Conservation (phyloP, 306 rosid species). For the Trichosanthes cucumerina region DNA sequence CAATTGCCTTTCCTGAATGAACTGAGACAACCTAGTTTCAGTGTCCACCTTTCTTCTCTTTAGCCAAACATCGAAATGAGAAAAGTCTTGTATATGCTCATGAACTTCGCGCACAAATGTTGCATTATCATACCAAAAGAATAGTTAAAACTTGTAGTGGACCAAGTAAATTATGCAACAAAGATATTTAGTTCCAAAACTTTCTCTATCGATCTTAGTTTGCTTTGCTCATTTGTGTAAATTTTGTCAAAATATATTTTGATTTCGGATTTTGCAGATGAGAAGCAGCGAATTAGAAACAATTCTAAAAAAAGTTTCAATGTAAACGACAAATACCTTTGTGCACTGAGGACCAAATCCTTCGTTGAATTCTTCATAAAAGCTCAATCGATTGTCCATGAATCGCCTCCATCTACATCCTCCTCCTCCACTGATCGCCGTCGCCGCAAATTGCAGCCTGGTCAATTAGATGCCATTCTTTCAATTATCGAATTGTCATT, state of each 20-base stretch:
- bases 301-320: slow-evolving; percentile 18
- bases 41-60: background rate
- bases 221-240: background rate
- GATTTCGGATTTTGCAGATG: slow-evolving; percentile 18
- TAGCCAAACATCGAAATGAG: slow-evolving; percentile 78
- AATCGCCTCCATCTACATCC: slow-evolving; percentile 21
- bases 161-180: too few relatives aligned
- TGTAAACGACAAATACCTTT: slow-evolving; percentile 39
- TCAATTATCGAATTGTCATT: slow-evolving; percentile 27
- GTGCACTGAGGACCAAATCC: slow-evolving; percentile 41
- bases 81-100: slow-evolving; percentile 79
- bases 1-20: background rate
- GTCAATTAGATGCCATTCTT: slow-evolving; percentile 30
- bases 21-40: background rate
- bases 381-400: slow-evolving; percentile 27
- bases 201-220: background rate
- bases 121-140: slow-evolving; percentile 15
- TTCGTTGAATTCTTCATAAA: slow-evolving; percentile 33
- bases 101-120: slow-evolving; percentile 94
- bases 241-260: background rate
- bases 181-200: too few relatives aligned
- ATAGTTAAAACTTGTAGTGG: background rate
- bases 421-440: background rate
- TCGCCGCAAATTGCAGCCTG: slow-evolving; percentile 28
- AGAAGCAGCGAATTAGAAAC: too few relatives aligned